Evolutionary conservation across 805 yeast genomes (phyloP), one percentile per base, ranked within the genome.

Genomic region (Brettanomyces bruxellensis): DNA sequence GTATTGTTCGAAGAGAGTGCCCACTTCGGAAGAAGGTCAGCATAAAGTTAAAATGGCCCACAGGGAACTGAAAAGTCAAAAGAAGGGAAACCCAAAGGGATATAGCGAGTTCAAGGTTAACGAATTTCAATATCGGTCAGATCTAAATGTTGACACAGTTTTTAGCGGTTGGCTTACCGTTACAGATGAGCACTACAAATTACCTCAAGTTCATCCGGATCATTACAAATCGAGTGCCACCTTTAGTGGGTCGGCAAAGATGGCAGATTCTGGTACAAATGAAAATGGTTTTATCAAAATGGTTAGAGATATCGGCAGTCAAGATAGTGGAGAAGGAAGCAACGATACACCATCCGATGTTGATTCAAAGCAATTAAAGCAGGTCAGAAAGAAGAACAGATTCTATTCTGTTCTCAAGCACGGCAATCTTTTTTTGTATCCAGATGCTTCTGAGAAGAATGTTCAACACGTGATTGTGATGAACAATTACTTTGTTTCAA

Each of bases 351-450:
- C 66, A 11, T 55, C 59, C 3, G 48, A 60, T 13, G 50, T 64
- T n/a, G 69, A 68, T 44, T 53, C 70, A 30, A 66, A 66, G 34
- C 62, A 62, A 46, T 57, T 68, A 46, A 72, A 67, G 47, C 51
- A 64, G 4, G 62, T 65, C 8, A 64, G 75, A 49, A 72, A 69
- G 53, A 81, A 78, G 55, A 86, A 82, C 57, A 67, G 79, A 38
- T 85, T 72, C 57, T 85, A 66, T 60, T 90, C 83, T 1, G 79
- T 86, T 0, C 67, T 89, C 45, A 83, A 86, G 56, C 96, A 90
- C 57, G 95, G 96, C 0, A 89, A 89, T 58, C 65, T 93, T 46
- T 87, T 90, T 58, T 68, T 93, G n/a, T 91, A 86, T 65, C 78
- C 78, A 49, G 87, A 85, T 57, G 84, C 82, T 49, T 68, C 70